A percentile compares a stretch with the other conserved stretches of the same genome.
Evolutionary conservation across 2,329 filamentous ascomycete species (phyloP).

Genomic region (Diaporthe vexans): DNA sequence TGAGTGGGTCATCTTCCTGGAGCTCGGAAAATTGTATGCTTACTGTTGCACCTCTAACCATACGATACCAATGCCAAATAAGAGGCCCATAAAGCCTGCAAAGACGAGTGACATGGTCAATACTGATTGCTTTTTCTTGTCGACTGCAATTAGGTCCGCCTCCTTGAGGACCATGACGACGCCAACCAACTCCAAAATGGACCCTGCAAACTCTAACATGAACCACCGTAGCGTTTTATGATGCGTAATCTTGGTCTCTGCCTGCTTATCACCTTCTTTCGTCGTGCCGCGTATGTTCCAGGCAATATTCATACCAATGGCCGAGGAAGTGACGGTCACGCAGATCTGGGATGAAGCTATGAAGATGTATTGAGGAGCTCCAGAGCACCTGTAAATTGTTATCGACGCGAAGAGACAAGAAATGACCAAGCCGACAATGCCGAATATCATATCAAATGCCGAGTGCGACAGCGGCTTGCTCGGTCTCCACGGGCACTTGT

Average conservation of each 20-base stretch:
- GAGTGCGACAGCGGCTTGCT: neutral
- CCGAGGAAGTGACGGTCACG: neutral
- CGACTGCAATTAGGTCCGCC: neutral
- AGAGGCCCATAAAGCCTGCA: neutral
- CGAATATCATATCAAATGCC: neutral
- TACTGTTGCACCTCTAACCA: constrained; percentile 1
- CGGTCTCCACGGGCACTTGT: neutral
- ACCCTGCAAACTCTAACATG: neutral
- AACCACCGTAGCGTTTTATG: neutral
- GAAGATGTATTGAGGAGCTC: neutral
- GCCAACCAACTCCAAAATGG: neutral
- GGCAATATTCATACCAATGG: neutral
- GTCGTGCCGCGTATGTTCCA: constrained; percentile 5
- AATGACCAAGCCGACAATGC: neutral
- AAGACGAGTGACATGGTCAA: neutral
- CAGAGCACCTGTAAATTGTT: neutral
- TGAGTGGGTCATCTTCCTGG: neutral
- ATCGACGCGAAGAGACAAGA: neutral
- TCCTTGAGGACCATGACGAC: neutral
- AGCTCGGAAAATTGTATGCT: neutral
- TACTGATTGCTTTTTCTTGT: neutral
- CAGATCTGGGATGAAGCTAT: neutral
- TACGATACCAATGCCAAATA: neutral
- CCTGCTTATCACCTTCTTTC: neutral
- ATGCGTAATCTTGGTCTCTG: neutral